Conservation (phyloP, 2,329 filamentous ascomycete species). For the Penicillium corylophilum region DNA sequence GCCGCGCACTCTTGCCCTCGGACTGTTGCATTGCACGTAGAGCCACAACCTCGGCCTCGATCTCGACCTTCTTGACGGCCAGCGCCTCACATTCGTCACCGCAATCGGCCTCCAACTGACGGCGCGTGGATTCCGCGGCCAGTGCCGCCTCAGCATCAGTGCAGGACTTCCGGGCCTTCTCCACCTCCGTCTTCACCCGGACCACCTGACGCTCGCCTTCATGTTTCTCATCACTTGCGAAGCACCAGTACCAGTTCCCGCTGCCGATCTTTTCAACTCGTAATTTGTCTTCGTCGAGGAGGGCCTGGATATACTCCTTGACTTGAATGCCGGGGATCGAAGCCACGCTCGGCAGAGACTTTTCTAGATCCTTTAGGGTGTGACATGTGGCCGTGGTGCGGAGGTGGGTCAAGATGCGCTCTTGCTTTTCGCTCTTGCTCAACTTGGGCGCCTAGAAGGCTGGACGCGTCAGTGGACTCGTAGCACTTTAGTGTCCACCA, state of each 20-base stretch:
- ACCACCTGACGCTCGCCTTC: constrained; percentile 38
- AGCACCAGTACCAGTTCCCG: constrained; percentile 72
- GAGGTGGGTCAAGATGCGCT: constrained; percentile 59
- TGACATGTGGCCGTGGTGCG: constrained; percentile 61
- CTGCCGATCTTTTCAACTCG: constrained; percentile 68
- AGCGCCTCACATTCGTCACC: constrained; percentile 23
- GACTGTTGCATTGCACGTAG: constrained; percentile 37
- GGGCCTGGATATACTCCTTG: constrained; percentile 64
- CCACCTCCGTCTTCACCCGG: constrained; percentile 31
- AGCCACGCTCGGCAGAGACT: constrained; percentile 59
- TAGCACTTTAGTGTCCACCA: neutral
- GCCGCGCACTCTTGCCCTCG: constrained; percentile 32
- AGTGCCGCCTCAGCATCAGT: constrained; percentile 38
- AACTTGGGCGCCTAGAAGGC: constrained; percentile 57
- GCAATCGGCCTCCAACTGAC: constrained; percentile 26
- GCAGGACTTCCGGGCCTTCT: constrained; percentile 25
- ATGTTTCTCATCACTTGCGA: constrained; percentile 58
- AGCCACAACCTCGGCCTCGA: constrained; percentile 32
- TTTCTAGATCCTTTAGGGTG: constrained; percentile 68
- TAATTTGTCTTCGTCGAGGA: constrained; percentile 62
- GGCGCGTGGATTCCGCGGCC: constrained; percentile 36
- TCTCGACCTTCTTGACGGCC: constrained; percentile 19
- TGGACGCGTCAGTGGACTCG: constrained; percentile 24
- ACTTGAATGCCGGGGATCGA: constrained; percentile 66
- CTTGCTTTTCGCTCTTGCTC: constrained; percentile 58